Percentiles rank a stretch among this genome's conserved stretches.
phyloP scores from a whole-genome alignment of 2,329 filamentous ascomycete species.

The Penicillium sclerotigenum region DNA sequence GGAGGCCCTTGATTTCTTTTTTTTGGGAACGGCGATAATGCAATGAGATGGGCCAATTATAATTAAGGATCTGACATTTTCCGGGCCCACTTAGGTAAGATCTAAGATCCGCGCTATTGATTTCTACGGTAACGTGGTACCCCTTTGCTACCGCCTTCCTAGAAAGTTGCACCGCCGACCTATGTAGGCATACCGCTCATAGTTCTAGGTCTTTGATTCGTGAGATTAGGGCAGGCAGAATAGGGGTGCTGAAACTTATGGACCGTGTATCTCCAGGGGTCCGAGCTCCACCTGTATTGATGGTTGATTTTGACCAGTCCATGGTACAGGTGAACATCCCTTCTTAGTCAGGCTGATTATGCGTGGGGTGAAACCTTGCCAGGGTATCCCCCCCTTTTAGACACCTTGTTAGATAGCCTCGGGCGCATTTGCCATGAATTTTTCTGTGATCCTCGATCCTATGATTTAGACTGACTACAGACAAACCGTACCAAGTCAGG shows the following conservation, averaged over 20 bases:
- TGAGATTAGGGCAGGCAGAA: no score
- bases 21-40: background rate
- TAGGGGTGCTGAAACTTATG: no score
- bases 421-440: background rate
- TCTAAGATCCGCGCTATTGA: slow-evolving; percentile 4
- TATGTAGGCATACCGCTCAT: no score
- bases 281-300: background rate
- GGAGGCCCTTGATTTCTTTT: background rate
- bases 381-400: background rate
- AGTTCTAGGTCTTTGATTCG: no score
- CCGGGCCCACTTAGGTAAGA: background rate
- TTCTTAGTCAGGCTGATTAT: background rate
- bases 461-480: background rate
- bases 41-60: slow-evolving; percentile 1
- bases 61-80: background rate
- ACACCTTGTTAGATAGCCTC: background rate
- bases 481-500: background rate
- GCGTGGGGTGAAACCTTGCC: background rate
- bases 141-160: no score
- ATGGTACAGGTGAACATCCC: background rate
- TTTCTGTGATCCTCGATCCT: background rate
- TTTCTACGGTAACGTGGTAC: background rate
- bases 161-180: no score
- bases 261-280: no score
- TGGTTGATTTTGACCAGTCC: background rate